Conservation (phyloP, 2,329 filamentous ascomycete species). For the Ceratocystis papillata region DNA sequence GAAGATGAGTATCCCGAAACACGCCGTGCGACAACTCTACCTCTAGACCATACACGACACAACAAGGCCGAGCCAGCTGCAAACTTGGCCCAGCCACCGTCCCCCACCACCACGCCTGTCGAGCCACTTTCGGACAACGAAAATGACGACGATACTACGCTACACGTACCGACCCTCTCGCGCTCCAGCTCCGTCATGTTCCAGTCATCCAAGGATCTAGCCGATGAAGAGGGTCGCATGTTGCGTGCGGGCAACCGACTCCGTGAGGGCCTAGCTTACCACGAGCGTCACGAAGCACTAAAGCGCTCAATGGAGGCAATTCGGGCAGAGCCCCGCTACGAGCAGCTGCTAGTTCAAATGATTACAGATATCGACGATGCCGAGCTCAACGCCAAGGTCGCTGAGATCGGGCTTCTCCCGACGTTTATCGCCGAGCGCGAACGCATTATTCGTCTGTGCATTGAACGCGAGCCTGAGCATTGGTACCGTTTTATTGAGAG, state of each 20-base stretch:
- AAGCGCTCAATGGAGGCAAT: conserved; percentile 41
- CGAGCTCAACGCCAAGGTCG: conserved; percentile 43
- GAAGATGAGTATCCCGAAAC: conserved; percentile 95
- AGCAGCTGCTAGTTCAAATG: conserved; percentile 47
- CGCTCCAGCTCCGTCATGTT: conserved; percentile 45
- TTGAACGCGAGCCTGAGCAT: conserved; percentile 54
- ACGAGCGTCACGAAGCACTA: conserved; percentile 43
- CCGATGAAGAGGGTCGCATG: conserved; percentile 47
- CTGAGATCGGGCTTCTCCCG: conserved; percentile 48
- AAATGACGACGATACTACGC: conserved; percentile 40
- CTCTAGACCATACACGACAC: conserved; percentile 7
- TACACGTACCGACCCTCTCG: conserved; percentile 37
- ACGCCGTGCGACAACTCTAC: conserved; percentile 28
- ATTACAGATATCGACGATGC: conserved; percentile 53
- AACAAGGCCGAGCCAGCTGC: conserved; percentile 16
- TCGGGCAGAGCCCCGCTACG: conserved; percentile 41
- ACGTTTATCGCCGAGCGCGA: conserved; percentile 51
- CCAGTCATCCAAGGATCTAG: conserved; percentile 41
- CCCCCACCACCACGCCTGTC: conserved; percentile 28
- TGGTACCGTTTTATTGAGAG: conserved; percentile 53
- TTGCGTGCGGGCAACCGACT: conserved; percentile 48
- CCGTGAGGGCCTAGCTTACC: conserved; percentile 43
- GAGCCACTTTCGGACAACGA: conserved; percentile 35
- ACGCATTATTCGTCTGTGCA: conserved; percentile 39
- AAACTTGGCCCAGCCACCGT: conserved; percentile 26